Evolutionary conservation across 345 rosid species (phyloP), one percentile per base, ranked within the genome.

Genomic region (Geranium rotundifolium): DNA sequence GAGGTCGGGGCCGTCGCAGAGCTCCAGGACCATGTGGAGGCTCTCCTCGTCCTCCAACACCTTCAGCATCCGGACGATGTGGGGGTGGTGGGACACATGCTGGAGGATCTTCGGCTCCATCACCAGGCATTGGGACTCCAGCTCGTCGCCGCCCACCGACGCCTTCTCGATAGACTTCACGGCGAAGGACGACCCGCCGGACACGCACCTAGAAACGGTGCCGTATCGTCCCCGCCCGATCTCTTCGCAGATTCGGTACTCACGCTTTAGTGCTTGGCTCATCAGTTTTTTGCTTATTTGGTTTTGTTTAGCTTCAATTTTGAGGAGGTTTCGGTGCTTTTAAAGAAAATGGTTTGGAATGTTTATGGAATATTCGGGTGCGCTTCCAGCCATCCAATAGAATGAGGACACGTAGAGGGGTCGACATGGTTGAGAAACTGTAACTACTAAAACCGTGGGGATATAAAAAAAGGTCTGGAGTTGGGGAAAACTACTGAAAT

Each of bases 181-280:
- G 49, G 91, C 91, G 61, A 75, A 73, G n/a, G 77, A 61, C 0
- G 68, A 72, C 19, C 76, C 62, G 49, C n/a, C 41, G 15, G 57
- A 56, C 0, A 76, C 69, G 69, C 88, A 85, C 64, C 75, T 68
- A 37, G 62, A 82, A 54, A 86, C 89, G 71, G 71, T 62, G 41
- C 89, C 91, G 67, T 81, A 86, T 46, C 88, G 71, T 29, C 91
- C 91, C 31, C 84, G 81, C 29, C 91, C 89, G 76, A 86, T 73
- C 74, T 86, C 88, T 23, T 77, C 82, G 58, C 64, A 50, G 54
- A 86, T 31, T 29, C 72, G 65, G 81, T 76, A 86, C 54, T 79
- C 82, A 67, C 70, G 60, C 55, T 63, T 70, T 55, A 86, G 59
- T 10, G 76, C 77, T 57, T 80, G 76, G 65, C 74, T 80, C 91